Base-by-base conservation (phyloP, 1,284 basidiomycete genomes). In the Megacollybia platyphylla region DNA sequence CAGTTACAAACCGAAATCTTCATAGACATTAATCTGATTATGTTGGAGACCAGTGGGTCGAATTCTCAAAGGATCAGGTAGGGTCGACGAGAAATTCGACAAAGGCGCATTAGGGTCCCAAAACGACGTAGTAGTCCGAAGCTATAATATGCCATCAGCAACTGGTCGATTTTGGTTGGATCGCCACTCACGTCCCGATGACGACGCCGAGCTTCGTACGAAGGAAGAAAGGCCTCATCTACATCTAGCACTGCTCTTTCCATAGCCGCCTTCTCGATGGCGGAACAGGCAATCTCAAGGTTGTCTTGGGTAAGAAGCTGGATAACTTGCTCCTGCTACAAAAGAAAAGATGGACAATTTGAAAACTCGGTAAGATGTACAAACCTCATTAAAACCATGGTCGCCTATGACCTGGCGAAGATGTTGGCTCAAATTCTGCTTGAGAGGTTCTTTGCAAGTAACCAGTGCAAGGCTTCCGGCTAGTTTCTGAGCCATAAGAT, bases 191-290 rank as follows among this genome's bases (percentile, higher is more conserved):
- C 82, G 65, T 94, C 89, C 47, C 88, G 78, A 60, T 97, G 92
- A 44, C 88, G 82, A 50, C 89, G 79, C 45, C 96, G 76, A 39
- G 75, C 70, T 34, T 90, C 83, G 56, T 92, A 97, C 8, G 91
- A 85, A 26, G 74, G 56, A 4, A 78, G 72, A 47, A 99, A 87
- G 29, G 80, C 81, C 51, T 94, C 91, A 57, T 99, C 96, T 13
- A 97, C 87, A 55, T 98, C 96, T n/a, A 81, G 74, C 41, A 91
- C 76, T 1, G 93, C 93, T 51, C 92, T 83, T 55, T 98, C 93
- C 87, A 97, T 97, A 1, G 96, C 96, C 6, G 93, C 93, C 58
- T 90, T 94, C 64, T 97, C 93, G 49, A 99, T 92, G 5, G 93
- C 88, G 44, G 80, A 76, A 59, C 94, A 97, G 11, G 94, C 94